Evolutionary conservation across 1,139 yeast species (phyloP), one percentile per base, ranked within the genome.

Genomic region (Yamadazyma dushanensis): DNA sequence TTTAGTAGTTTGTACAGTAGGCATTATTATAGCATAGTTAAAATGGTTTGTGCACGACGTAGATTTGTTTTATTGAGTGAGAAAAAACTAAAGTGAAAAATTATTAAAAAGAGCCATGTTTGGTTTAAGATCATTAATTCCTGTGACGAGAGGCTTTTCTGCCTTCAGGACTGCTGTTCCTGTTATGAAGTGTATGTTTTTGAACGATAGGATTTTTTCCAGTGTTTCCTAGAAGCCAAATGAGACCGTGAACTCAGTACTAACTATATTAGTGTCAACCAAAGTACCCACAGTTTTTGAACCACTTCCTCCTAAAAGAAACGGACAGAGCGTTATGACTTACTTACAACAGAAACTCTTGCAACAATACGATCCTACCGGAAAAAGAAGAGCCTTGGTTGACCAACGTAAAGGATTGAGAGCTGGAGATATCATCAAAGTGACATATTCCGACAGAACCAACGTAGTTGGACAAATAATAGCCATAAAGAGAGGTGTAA

Each of bases 361-460:
- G 34, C 58, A 65, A 19, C 75, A 73, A 45, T 75, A 83, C 46
- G 97, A 89, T 56, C 85, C 90, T 16, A 65, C 76, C 4, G 94
- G 92, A 6, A 69, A 75, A 63, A 83, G 90, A 66, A 67, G 83
- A 44, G 71, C 73, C n/a, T 66, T 87, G 36, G 66, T 88, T 16
- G 68, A 73, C 40, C 65, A 64, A 39, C 44, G 47, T 14, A 70
- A 70, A 38, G 75, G 78, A n/a, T 66, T 88, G 28, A 73, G 85
- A 44, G 76, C 95, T 1, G 97, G 96, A 8, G 97, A 89, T 57
- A 73, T 87, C 27, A 79, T 89, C 29, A 79, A 86, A 47, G 83
- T 89, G 9, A 77, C 83, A 18, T 88, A 85, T 55, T 71, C 70
- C 48, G 85, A 84, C 56, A 72, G 79, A 42, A 76, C 86, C 43